Base-by-base conservation (phyloP, 2,329 filamentous ascomycete species). In the Nigrospora osmanthi region DNA sequence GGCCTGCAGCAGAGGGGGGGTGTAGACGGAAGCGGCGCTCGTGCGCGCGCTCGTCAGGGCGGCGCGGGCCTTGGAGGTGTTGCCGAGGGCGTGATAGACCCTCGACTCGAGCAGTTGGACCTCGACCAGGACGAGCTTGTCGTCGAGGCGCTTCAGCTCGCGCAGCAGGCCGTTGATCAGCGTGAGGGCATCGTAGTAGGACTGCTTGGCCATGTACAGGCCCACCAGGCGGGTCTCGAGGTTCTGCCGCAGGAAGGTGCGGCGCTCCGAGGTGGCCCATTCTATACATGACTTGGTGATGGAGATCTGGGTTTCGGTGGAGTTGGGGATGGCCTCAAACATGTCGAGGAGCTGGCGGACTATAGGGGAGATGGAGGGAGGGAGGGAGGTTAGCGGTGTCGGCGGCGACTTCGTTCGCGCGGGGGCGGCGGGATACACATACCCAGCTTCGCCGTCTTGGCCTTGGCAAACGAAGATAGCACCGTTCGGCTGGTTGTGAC, bases 201-300 rank as follows among this genome's bases (percentile, higher is more conserved):
- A 85, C 66, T 95, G 88, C 73, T 97, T 97, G 60, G 87, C 83
- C 86, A 98, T 97, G 74, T 95, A 89, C 49, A 98, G 83, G 43
- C 81, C 78, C 44, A 98, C 93, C 47, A 98, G 84, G 52, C 93
- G 87, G 47, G 91, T 95, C 75, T 98, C 89, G 62, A 98, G 88
- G 68, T 95, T 95, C 73, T 98, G 93, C 55, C 93, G 89, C 57
- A 98, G 81, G 77, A 98, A 98, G 49, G 89, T 88, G 62, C 93
- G 86, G 58, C 90, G 87, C 73, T 97, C 89, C 43, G 88, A 87
- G 44, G 91, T 88, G 40, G 93, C 93, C 93, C 93, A 98, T 72
- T 97, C 91, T 81, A 98, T 98, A 73, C 89, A 97, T 70, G 93
- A 95, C 71, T 95, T 95, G 61, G 93, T 98, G 58, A 96, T 89